A percentile compares a stretch with the other conserved stretches of the same genome.
Evolutionary conservation across 2,329 filamentous ascomycete species (phyloP).

Genomic region (Camillea tinctor): DNA sequence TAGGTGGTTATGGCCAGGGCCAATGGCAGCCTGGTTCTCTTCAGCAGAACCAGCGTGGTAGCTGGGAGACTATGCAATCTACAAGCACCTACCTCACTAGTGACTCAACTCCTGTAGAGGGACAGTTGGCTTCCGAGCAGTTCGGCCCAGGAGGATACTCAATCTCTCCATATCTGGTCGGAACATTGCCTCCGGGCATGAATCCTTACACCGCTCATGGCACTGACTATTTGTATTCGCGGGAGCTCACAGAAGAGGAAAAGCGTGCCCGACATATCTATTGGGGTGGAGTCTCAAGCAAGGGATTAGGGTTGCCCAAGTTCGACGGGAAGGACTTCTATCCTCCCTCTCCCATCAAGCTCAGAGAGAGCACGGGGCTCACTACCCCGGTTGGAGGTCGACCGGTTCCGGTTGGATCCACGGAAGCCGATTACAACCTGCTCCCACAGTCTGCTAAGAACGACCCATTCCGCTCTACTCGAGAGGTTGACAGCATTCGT

Average conservation of each 20-base stretch:
- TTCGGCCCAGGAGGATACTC: constrained; percentile 8
- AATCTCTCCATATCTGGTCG: constrained; percentile 53
- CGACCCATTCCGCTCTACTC: constrained; percentile 28
- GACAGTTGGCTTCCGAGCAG: neutral
- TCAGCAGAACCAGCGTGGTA: constrained; percentile 11
- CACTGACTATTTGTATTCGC: constrained; percentile 53
- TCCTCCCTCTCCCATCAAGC: constrained; percentile 52
- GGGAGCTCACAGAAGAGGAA: constrained; percentile 59
- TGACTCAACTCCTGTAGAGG: constrained; percentile 1
- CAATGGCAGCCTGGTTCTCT: constrained; percentile 5
- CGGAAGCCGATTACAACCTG: constrained; percentile 14
- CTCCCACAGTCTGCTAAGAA: constrained; percentile 16
- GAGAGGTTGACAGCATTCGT: constrained; percentile 21
- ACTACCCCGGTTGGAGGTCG: neutral
- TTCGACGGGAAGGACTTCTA: constrained; percentile 67
- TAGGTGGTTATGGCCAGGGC: constrained; percentile 3
- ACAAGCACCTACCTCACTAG: constrained; percentile 10
- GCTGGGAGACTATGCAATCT: constrained; percentile 13
- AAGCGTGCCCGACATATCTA: constrained; percentile 58
- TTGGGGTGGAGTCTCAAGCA: constrained; percentile 56
- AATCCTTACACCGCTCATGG: constrained; percentile 41
- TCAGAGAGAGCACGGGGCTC: neutral
- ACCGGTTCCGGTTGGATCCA: constrained; percentile 6
- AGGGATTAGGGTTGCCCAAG: constrained; percentile 56
- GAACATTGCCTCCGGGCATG: constrained; percentile 46